Evolutionary conservation across 2,329 filamentous ascomycete genomes (phyloP).

Genomic region (Aureobasidium leucospermi): DNA sequence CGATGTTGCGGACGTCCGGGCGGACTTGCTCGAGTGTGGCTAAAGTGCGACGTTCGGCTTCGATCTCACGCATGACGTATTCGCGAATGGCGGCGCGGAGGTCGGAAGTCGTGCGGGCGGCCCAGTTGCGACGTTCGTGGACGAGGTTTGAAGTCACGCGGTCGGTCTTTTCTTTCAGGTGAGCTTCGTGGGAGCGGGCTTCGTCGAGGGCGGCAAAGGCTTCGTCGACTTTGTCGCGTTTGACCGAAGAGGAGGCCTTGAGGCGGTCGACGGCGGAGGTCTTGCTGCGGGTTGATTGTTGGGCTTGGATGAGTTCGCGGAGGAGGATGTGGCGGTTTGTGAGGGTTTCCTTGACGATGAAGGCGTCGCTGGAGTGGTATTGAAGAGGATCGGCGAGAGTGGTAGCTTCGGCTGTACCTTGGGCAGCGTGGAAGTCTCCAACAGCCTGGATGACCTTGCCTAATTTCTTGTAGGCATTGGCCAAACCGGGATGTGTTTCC

Average conservation of each 20-base stretch:
- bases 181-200: conserved; percentile 71
- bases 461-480: conserved; percentile 87
- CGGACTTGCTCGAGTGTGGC: conserved; percentile 90
- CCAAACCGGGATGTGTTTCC: conserved; percentile 80
- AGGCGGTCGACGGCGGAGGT: conserved; percentile 81
- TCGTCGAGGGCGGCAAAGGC: conserved; percentile 89
- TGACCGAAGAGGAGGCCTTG: conserved; percentile 77
- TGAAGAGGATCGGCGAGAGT: conserved; percentile 89
- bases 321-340: conserved; percentile 96
- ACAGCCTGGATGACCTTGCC: conserved; percentile 89
- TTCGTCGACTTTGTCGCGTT: conserved; percentile 93
- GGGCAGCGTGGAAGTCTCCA: conserved; percentile 90
- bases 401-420: conserved; percentile 92
- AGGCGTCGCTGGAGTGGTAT: conserved; percentile 91
- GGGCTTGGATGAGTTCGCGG: conserved; percentile 85
- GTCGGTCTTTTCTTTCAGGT: conserved; percentile 77
- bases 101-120: conserved; percentile 76
- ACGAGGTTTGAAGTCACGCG: conserved; percentile 85
- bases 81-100: conserved; percentile 78
- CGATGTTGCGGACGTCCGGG: conserved; percentile 87
- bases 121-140: conserved; percentile 85
- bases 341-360: conserved; percentile 95
- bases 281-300: conserved; percentile 75
- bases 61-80: conserved; percentile 89
- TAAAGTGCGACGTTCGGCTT: conserved; percentile 84